Evolutionary conservation across 2,329 filamentous ascomycete species (phyloP).

Genomic region (Aaosphaeria pasadenensis): DNA sequence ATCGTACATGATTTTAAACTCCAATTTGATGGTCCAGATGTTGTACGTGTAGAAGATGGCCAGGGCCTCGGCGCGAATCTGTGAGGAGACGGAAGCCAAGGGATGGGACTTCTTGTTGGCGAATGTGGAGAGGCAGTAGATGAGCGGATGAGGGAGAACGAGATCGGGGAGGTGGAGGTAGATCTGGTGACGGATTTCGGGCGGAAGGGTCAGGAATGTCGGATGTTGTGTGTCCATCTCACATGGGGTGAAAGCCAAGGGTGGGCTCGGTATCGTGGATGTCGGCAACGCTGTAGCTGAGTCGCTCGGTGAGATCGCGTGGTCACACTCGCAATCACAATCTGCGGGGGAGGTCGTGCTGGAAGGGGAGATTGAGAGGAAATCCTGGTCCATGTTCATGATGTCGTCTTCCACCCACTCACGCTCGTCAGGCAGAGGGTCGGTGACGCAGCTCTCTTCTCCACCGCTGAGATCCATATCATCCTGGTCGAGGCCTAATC

Average conservation of each 20-base stretch:
- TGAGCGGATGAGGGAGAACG: conserved; percentile 32
- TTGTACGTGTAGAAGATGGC: conserved; percentile 41
- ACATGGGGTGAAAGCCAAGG: conserved; percentile 24
- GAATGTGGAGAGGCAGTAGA: conserved; percentile 41
- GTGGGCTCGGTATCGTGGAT: conserved; percentile 10
- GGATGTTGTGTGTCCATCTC: conserved; percentile 13
- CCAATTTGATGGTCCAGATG: conserved; percentile 38
- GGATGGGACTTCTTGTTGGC: conserved; percentile 36
- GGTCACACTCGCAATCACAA: no score
- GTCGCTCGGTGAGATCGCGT: not conserved
- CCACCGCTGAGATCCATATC: conserved; percentile 5
- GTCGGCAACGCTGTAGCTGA: not conserved
- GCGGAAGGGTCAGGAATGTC: conserved; percentile 34
- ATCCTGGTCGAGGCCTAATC: conserved; percentile 17
- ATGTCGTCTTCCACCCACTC: conserved; percentile 15
- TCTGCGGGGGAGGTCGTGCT: no score
- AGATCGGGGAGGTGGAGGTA: conserved; percentile 36
- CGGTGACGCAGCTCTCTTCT: not conserved
- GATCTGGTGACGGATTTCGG: conserved; percentile 36
- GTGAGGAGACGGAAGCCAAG: conserved; percentile 32
- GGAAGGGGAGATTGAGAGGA: not conserved
- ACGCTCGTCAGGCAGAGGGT: conserved; percentile 2
- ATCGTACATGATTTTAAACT: conserved; percentile 40
- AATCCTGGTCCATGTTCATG: conserved; percentile 2
- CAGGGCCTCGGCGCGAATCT: conserved; percentile 35